Conservation (phyloP, 345 rosid species). For the Kernera saxatilis region DNA sequence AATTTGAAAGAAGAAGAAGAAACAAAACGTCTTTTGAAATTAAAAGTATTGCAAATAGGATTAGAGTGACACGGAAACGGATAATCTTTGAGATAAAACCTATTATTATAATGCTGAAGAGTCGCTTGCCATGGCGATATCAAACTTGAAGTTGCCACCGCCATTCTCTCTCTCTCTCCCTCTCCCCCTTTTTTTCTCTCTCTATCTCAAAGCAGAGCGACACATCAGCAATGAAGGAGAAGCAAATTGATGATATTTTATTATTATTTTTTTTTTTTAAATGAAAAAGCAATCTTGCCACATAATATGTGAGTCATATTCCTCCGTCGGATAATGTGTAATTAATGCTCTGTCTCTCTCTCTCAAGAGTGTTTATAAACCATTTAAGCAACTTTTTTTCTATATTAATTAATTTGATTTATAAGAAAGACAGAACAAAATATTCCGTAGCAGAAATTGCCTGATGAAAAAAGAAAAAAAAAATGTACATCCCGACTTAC, state of each 20-base stretch:
- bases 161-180: constrained; percentile 9
- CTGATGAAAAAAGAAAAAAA: neutral
- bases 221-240: constrained; percentile 11
- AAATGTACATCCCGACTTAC: constrained; percentile 17
- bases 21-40: constrained; percentile 24
- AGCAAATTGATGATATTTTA: neutral
- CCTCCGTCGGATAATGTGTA: constrained; percentile 13
- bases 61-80: constrained; percentile 22
- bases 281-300: neutral
- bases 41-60: constrained; percentile 11
- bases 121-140: constrained; percentile 37
- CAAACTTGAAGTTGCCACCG: constrained; percentile 43
- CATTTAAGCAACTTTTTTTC: neutral
- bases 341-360: constrained; percentile 2
- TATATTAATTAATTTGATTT: neutral
- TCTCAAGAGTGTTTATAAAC: neutral
- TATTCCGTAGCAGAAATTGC: neutral
- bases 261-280: neutral
- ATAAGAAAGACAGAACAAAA: neutral
- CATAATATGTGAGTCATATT: constrained; percentile 27
- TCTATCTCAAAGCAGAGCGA: neutral
- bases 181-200: constrained; percentile 18
- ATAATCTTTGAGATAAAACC: constrained; percentile 4
- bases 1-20: constrained; percentile 8
- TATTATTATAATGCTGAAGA: constrained; percentile 27